Base-by-base conservation (phyloP, 345 rosid species). In the Salix caprea region DNA sequence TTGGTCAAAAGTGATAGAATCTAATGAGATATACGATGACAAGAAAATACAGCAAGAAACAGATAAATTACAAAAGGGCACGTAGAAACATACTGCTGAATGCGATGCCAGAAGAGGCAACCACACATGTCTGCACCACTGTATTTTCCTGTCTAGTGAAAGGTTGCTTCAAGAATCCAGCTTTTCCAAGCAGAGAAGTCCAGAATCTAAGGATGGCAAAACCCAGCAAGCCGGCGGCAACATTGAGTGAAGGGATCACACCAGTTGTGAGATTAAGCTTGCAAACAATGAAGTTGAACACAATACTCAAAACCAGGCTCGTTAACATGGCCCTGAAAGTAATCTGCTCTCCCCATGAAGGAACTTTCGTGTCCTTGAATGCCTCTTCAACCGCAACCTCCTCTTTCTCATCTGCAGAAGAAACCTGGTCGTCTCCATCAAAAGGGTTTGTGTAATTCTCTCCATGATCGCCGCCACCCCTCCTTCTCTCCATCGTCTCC, bases 41-140 rank as follows among this genome's bases (percentile, higher is more conserved):
- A 39, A 1, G 13, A 42, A 42, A 42, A 42, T 8, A 60, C 4
- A 15, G 13, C 19, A 16, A 24, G 14, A 50, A 5, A 66, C 8
- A 24, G 15, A 26, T 9, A 21, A 28, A 26, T 8, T 26, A 39
- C 3, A 37, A 32, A 54, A 19, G 42, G 18, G 52, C 52, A 14
- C 52, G 52, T 46, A 16, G 42, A 42, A 50, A 82, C 89, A 32
- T 89, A 94, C 97, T 89, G 90, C 98, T 94, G 78, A 92, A 94
- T 44, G 98, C 98, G 71, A 94, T 94, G 69, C 98, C 98, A 4
- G 97, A 92, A 28, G 98, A 92, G 34, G 98, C 98, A 70, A 94
- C 97, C 1, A 91, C 89, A 74, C 94, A 91, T 4, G 98, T 93
- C 71, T 93, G 98, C 67, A 93, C 88, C 74, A 93, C 96, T 4